Evolutionary conservation across 2,329 filamentous ascomycete species (phyloP), one percentile per base, ranked within the genome.

Genomic region (Calonectria pseudoturangicola): DNA sequence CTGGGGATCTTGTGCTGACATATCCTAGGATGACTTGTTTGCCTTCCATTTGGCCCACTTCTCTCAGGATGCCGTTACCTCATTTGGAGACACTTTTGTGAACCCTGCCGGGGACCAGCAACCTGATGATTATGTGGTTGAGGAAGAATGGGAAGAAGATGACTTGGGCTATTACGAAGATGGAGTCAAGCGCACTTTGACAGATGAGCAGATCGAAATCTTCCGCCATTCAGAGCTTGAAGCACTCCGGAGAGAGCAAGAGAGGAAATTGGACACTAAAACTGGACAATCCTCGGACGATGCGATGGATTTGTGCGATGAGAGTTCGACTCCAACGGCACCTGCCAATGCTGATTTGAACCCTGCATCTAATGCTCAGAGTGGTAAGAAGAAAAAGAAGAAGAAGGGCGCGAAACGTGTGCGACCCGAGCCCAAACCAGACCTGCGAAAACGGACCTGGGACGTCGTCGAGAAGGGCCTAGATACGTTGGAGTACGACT

Each of bases 141-240:
- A 79, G 33, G 77, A 81, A 25, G 76, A 83, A 3, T 83, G 78
- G 76, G 88, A 89, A 30, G 90, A 92, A 47, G 93, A 94, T 80
- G 91, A 86, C 1, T 87, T 98, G 18, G 96, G 95, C 21, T 96
- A 95, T 83, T 98, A 98, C 77, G 84, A 90, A 1, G 96, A 98
- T 80, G 96, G 96, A 3, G 91, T 92, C 73, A 97, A 97, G 82
- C 93, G 96, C 48, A 98, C 95, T 21, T 87, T 98, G 79, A 98
- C 96, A 12, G 94, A 98, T 80, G 94, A 95, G 78, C 94, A 98
- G 86, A 95, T 98, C 77, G 91, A 91, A 66, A 96, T 98, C 73
- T 98, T 98, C 82, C 90, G 96, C 73, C 95, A 97, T 81, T 96
- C 94, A 2, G 96, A 98, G 83, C 89, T 98, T 27, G 92, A 97